Base-by-base conservation (phyloP, 2,329 filamentous ascomycete genomes). In the Aspergillus ruber region DNA sequence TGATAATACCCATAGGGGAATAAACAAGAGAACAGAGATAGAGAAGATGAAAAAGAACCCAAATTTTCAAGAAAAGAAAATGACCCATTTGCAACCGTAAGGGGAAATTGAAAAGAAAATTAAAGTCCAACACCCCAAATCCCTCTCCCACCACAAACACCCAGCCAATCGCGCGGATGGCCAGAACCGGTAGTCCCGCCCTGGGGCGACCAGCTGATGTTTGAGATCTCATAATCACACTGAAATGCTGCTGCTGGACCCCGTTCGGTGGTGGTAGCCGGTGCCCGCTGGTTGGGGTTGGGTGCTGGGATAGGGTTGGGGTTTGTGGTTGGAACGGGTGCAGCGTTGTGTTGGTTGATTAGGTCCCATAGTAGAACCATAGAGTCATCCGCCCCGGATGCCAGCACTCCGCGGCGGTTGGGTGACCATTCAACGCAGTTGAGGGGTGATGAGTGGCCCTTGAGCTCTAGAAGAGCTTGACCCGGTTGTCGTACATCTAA, bases 361-460 rank as follows among this genome's bases (percentile, higher is more conserved):
- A 98, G 76, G 68, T 98, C 93, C 93, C 93, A 98, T 13, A 96
- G 78, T 27, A 97, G 77, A 2, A 97, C 91, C 21, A 21, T 56
- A 93, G 81, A 54, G 68, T 98, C 93, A 61, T 98, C 93, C 5
- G 79, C 93, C 29, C 93, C 93, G 0, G 89, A 95, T 13, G 91
- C 91, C 15, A 98, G 80, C 55, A 90, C 86, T 20, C 93, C 93
- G 59, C 93, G 80, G 50, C 90, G 81, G 47, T 83, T 81, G 0
- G 90, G 91, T 7, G 89, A 95, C 93, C 93, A 98, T 71, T 98
- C 93, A 50, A 97, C 86, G 61, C 87, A 93, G 70, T 95, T 97
- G 48, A 98, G 80, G 6, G 88, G 71, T 4, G 88, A 86, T 18
- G 83, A 81, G 64, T 98, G 91, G 18, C 93, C 93, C 42, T 88